These are phyloP conservation scores for Serendipita sp. DNA, from an alignment of 768 basidiomycete genomes.

Conservation along the genomic window DNA sequence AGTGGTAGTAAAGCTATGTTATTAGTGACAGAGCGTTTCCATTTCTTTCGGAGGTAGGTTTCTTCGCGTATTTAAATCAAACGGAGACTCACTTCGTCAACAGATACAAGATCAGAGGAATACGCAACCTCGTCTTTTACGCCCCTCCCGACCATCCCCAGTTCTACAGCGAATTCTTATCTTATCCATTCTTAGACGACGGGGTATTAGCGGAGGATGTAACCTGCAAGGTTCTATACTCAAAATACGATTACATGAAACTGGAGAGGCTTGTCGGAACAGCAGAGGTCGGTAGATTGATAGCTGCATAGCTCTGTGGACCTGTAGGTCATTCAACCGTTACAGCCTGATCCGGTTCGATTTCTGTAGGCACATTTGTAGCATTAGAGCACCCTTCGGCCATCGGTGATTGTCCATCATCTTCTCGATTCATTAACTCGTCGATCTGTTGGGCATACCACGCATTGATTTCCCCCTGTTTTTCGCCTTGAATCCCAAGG, in stretches of 20 bases:
- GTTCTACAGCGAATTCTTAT: constrained; percentile 81
- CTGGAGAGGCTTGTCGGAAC: constrained; percentile 70
- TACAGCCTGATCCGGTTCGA: constrained; percentile 14
- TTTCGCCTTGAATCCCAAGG: neutral
- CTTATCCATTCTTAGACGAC: constrained; percentile 80
- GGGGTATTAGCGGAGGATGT: constrained; percentile 79
- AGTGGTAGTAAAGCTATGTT: constrained; percentile 71
- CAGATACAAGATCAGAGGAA: constrained; percentile 86
- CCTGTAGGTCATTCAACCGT: neutral
- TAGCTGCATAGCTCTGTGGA: constrained; percentile 9
- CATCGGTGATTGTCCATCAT: neutral
- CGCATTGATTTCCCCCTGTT: neutral
- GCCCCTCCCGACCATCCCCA: constrained; percentile 78
- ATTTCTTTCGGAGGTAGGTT: constrained; percentile 76
- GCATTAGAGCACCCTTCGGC: neutral
- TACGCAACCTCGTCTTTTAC: constrained; percentile 87
- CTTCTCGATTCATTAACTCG: neutral
- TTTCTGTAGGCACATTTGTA: constrained; percentile 8
- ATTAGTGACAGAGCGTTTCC: constrained; percentile 91
- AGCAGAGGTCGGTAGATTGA: constrained; percentile 23
- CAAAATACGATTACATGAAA: constrained; percentile 75
- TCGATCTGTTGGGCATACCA: neutral
- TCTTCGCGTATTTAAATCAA: neutral
- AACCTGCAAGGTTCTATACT: constrained; percentile 65
- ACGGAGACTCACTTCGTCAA: neutral